These are phyloP conservation scores for Oemleria cerasiformis DNA, from an alignment of 306 rosid genomes.

Conservation along the genomic window DNA sequence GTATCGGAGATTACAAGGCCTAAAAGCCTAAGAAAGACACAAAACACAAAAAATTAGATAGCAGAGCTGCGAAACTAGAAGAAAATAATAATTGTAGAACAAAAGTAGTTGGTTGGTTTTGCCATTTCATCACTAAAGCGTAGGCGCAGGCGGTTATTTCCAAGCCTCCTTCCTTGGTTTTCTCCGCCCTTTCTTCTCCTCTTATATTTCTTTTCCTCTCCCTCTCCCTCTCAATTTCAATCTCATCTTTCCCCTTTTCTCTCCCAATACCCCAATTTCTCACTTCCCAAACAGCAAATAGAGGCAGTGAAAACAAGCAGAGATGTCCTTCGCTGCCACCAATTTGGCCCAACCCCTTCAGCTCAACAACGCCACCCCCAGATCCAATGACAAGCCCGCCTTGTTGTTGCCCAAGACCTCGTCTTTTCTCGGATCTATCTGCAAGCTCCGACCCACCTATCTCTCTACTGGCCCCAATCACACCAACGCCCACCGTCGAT, in stretches of 20 bases:
- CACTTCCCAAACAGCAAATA: background rate
- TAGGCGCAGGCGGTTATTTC: slow-evolving; percentile 46
- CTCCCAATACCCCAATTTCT: slow-evolving; percentile 13
- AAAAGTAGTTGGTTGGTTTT: slow-evolving; percentile 18
- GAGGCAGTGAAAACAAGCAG: slow-evolving; percentile 2
- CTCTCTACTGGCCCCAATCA: slow-evolving; percentile 22
- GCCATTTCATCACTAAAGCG: background rate
- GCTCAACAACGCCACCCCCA: slow-evolving; percentile 43
- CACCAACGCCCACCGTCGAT: slow-evolving; percentile 36
- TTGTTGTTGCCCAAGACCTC: slow-evolving; percentile 30
- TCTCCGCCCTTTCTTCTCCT: slow-evolving; percentile 54
- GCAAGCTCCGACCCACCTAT: slow-evolving; percentile 47
- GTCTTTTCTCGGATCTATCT: slow-evolving; percentile 71
- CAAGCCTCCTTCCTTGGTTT: slow-evolving; percentile 51
- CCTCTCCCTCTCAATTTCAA: background rate
- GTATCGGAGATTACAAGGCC: slow-evolving; percentile 1
- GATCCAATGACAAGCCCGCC: slow-evolving; percentile 67
- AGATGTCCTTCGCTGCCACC: slow-evolving; percentile 70
- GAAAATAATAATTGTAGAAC: background rate
- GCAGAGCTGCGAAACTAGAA: background rate
- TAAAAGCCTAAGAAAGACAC: background rate
- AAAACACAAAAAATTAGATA: background rate
- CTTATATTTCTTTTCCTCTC: slow-evolving; percentile 1
- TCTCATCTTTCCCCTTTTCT: background rate
- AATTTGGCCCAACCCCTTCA: slow-evolving; percentile 54